Evolutionary conservation across 495 filamentous ascomycete species (phyloP).

Genomic region (Pyrenopolyporus hunteri): DNA sequence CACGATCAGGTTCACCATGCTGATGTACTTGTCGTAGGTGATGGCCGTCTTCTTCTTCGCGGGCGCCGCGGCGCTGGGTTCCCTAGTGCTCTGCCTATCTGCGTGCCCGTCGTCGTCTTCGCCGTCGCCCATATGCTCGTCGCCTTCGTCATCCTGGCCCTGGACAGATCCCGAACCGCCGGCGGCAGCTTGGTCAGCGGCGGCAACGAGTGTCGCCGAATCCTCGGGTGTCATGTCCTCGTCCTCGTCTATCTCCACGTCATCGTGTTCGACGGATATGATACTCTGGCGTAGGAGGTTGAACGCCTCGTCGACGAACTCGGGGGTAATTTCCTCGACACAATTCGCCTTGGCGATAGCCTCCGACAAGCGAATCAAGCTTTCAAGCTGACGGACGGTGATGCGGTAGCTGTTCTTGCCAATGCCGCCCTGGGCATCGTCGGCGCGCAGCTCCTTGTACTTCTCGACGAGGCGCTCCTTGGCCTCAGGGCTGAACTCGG

Average conservation of each 20-base stretch:
- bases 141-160: constrained; percentile 64
- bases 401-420: constrained; percentile 95
- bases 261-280: constrained; percentile 97
- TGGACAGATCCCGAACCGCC: background rate
- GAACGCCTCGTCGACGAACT: constrained; percentile 89
- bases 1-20: constrained; percentile 84
- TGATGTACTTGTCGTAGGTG: constrained; percentile 93
- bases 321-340: constrained; percentile 84
- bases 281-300: constrained; percentile 90
- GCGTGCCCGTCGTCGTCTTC: constrained; percentile 51
- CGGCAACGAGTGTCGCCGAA: constrained; percentile 43
- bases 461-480: constrained; percentile 84
- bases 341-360: constrained; percentile 97
- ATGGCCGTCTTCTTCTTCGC: constrained; percentile 78
- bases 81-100: constrained; percentile 40
- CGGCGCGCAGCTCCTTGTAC: constrained; percentile 94
- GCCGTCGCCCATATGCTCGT: constrained; percentile 72
- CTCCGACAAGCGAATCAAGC: constrained; percentile 90
- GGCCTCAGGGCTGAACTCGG: constrained; percentile 88
- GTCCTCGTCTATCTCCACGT: constrained; percentile 93
- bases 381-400: constrained; percentile 94
- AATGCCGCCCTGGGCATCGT: constrained; percentile 93
- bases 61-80: constrained; percentile 45
- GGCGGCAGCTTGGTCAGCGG: constrained; percentile 53
- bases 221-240: constrained; percentile 55